phyloP scores from a whole-genome alignment of 1,139 yeast species.

The Zygosaccharomyces sapae region DNA sequence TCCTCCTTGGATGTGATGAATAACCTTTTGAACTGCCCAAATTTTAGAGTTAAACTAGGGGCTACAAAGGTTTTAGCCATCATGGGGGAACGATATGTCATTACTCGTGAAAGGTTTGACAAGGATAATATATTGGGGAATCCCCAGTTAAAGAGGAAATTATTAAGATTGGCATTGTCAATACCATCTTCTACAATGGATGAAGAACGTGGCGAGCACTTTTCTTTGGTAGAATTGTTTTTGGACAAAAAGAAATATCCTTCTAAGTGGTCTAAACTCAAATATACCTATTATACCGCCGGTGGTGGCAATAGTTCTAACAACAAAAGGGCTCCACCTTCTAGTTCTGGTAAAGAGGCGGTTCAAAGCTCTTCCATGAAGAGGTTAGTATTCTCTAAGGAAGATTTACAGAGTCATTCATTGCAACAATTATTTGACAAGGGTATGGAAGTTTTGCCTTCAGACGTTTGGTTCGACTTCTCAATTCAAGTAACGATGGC shows the following conservation, averaged over 20 bases:
- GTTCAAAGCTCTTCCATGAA: constrained; percentile 24
- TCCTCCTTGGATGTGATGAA: constrained; percentile 62
- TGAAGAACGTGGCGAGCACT: constrained; percentile 44
- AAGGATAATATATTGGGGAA: constrained; percentile 43
- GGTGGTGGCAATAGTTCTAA: constrained; percentile 7
- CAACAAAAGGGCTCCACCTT: constrained; percentile 5
- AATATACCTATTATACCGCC: constrained; percentile 51
- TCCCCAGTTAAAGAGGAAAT: constrained; percentile 39
- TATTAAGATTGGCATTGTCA: constrained; percentile 50
- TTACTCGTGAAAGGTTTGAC: constrained; percentile 42
- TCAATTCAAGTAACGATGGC: constrained; percentile 60
- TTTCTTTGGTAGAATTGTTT: constrained; percentile 52
- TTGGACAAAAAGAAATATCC: constrained; percentile 49
- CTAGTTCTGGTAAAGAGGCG: constrained; percentile 7
- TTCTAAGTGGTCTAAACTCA: constrained; percentile 52
- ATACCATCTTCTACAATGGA: constrained; percentile 48
- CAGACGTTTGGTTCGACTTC: constrained; percentile 60
- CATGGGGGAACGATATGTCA: constrained; percentile 55
- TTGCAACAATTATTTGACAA: constrained; percentile 62
- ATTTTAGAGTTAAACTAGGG: constrained; percentile 55
- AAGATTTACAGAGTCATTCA: constrained; percentile 47
- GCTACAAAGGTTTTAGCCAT: constrained; percentile 63
- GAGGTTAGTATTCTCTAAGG: constrained; percentile 44
- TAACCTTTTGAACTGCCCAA: constrained; percentile 57
- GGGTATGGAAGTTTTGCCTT: constrained; percentile 57